Percentiles rank a stretch among this genome's conserved stretches.
Conservation (phyloP, 805 yeast genomes). For the Yamadazyma insecticola region DNA sequence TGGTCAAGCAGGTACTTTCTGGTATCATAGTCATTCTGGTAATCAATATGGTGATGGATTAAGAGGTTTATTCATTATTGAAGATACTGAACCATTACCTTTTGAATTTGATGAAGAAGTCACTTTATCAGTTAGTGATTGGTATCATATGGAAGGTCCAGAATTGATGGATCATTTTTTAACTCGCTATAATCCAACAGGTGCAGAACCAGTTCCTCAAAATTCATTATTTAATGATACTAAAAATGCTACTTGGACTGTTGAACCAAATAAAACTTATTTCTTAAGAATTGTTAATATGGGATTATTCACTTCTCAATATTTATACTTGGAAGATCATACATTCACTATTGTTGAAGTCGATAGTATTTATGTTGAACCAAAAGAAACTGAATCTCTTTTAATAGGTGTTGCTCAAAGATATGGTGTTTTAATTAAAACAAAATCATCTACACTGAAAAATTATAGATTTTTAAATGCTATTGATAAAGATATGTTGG, state of each 20-base stretch:
- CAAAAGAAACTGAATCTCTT: slow-evolving; percentile 61
- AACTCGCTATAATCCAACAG: slow-evolving; percentile 83
- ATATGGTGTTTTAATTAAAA: slow-evolving; percentile 71
- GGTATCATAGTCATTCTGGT: slow-evolving; percentile 82
- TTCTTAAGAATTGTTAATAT: slow-evolving; percentile 73
- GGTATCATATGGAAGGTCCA: slow-evolving; percentile 72
- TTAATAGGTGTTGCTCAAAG: slow-evolving; percentile 92
- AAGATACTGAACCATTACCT: slow-evolving; percentile 22
- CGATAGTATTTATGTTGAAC: slow-evolving; percentile 86
- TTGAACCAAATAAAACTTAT: slow-evolving; percentile 83
- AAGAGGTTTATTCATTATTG: slow-evolving; percentile 63
- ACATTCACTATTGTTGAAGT: slow-evolving; percentile 81
- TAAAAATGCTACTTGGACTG: slow-evolving; percentile 67
- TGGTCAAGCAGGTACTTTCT: slow-evolving; percentile 37
- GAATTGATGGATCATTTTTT: slow-evolving; percentile 55
- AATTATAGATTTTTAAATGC: slow-evolving; percentile 83
- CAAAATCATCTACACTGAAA: slow-evolving; percentile 55
- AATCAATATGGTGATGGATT: slow-evolving; percentile 77
- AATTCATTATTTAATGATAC: slow-evolving; percentile 77
- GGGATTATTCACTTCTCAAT: slow-evolving; percentile 92
- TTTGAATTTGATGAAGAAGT: slow-evolving; percentile 76
- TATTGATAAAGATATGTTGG: slow-evolving; percentile 82
- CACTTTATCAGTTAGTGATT: slow-evolving; percentile 66
- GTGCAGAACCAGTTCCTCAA: slow-evolving; percentile 97
- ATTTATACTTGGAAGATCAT: slow-evolving; percentile 85